Base-by-base conservation (phyloP, 441 rosid species). In the Omphalea diandra region DNA sequence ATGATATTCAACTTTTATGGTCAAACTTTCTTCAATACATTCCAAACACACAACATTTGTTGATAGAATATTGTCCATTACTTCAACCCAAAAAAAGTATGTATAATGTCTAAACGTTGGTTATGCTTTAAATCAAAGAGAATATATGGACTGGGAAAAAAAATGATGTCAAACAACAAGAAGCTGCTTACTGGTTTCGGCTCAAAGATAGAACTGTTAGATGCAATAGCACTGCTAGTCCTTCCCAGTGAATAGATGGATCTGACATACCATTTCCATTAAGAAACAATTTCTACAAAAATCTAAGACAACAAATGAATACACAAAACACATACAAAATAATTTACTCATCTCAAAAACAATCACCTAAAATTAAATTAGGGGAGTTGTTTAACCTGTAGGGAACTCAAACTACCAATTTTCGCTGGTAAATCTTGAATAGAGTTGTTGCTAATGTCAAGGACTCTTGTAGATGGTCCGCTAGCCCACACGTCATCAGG, bases 401-500 rank as follows among this genome's bases (percentile, higher is more conserved):
- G 36, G 59, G 84, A 83, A 70, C 68, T 82, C 72, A 94, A 75
- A 56, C 79, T 73, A 57, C 85, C 74, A 75, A 94, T 82, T 69
- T 72, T 78, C 54, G 55, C 40, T 35, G 97, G 91, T 61, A 91
- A 76, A 66, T 65, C 78, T 53, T 76, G 81, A 76, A 94, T 81
- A 63, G 58, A 71, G 71, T 92, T 94, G 80, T 85, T 84, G 56
- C 85, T 82, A 57, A 88, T n/a, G 73, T 88, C 89, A 50, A 92
- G 83, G 69, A 89, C 82, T 84, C 93, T 86, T 11, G 76, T 74
- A 55, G 75, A 80, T 60, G 86, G 71, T 80, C 90, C 93, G 67
- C 87, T 83, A 26, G 69, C 72, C 97, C 97, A 89, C 29, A 90
- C 87, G 74, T 90, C 90, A 57, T 86, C 85, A 0, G 97, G 97